Evolutionary conservation across 169 alveolate species (phyloP), one percentile per base, ranked within the genome.

Genomic region (Theileria orientalis): DNA sequence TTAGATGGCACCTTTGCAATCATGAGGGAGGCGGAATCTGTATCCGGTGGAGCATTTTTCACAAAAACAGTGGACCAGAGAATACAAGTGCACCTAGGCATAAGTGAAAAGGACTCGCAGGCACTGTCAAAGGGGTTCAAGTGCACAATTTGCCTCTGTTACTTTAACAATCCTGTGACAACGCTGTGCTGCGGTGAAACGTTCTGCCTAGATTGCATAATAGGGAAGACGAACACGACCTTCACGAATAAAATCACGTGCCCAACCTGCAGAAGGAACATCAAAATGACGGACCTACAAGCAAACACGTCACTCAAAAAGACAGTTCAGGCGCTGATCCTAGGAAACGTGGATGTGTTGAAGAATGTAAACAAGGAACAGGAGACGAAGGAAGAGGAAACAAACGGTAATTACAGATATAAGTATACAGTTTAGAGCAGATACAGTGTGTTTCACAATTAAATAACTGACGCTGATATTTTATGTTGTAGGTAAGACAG

Each of bases 131-230:
- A 70, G 54, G 60, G 86, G 2, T 70, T 85, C 54, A 85, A 90
- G 56, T 92, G 95, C 63, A 84, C 83, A 13, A 74, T 90, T 33
- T 92, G 95, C 69, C 73, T 84, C 47, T 86, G 87, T 59, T 78
- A 90, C 64, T 92, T 90, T 64, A 73, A 90, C 33, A 76, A 90
- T 29, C 95, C 95, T 0, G 91, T 90, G 59, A 74, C 93, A 0
- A 71, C 93, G 42, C 86, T 89, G 19, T 92, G 95, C 62, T 92
- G 95, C 70, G 94, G 95, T 5, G 95, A 90, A 56, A 85, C 95
- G 8, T 92, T 83, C 47, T 92, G 95, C 68, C 90, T 86, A 46
- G 84, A 74, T 3, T 89, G 93, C 83, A 51, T 89, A 25, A 56
- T 76, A 35, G 83, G 76, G 60, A 70, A 64, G 44, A 62, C 73